Evolutionary conservation across 2,329 filamentous ascomycete species (phyloP), one percentile per base, ranked within the genome.

Genomic region (Trichoderma arundinaceum): DNA sequence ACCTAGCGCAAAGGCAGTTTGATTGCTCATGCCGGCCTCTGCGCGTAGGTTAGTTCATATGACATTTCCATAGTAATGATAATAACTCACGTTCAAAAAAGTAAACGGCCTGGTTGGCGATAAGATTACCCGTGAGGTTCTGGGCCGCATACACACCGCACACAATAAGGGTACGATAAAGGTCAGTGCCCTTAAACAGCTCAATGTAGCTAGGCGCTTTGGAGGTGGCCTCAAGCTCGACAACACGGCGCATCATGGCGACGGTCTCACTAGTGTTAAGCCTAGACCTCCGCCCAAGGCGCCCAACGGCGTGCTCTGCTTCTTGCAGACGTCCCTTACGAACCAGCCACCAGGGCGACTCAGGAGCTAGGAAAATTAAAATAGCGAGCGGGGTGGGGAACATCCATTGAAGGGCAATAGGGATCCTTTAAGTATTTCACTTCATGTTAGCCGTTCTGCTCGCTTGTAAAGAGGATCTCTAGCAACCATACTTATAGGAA

Each of bases 301-400:
- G 53, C 8, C 53, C 53, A 43, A 56, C 53, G 4, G 53, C 53
- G 19, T 56, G 53, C 9, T 56, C 53, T 43, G 53, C 53, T n/a
- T 56, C 53, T 56, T 56, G 53, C 15, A 56, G 53, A 28, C 53
- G 53, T 32, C 53, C 53, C 53, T 56, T 56, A 43, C 53, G 38
- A 43, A 56, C 38, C 8, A 56, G 38, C 53, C 53, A 56, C 53
- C 53, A 56, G 1, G 53, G 53, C 8, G 53, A 56, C 53, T 56
- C 53, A 1, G 53, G 53, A 43, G 53, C 53, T 22, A 56, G 39
- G 38, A 56, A 56, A 8, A 56, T 43, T 4, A 56, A 4, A 35
- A 56, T 43, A 13, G 53, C 53, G 9, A 56, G 53, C 7, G 53
- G 53, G 9, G 53, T 56, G 19, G 53, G 53, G 7, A 56, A 56